phyloP scores from a whole-genome alignment of 177 flowering plant species.

The Vitis hybrid region DNA sequence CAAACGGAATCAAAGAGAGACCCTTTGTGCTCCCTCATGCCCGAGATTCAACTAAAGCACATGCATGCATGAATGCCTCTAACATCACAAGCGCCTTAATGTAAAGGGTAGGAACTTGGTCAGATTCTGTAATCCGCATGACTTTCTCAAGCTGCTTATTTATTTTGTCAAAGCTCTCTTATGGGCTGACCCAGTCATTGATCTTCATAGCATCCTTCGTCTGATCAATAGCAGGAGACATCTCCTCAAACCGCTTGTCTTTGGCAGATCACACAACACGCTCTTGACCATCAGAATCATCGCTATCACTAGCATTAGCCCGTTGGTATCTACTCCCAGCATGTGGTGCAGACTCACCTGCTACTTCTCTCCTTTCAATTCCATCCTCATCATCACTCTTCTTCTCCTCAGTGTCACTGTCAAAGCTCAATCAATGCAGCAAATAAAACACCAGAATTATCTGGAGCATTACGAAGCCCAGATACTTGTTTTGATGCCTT shows the following conservation, averaged over 20 bases:
- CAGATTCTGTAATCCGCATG: conserved; percentile 73
- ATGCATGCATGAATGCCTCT: conserved; percentile 32
- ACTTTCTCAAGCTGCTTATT: conserved; percentile 93
- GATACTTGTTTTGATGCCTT: no score
- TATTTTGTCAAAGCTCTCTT: conserved; percentile 77
- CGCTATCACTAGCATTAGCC: conserved; percentile 51
- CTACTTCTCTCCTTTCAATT: no score
- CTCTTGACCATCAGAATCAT: conserved; percentile 45
- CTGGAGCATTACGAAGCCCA: no score
- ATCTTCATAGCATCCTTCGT: conserved; percentile 91
- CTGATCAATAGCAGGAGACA: conserved; percentile 71
- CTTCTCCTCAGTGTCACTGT: no score
- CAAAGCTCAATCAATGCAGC: no score
- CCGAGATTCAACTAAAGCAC: no score
- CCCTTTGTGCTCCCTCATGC: no score
- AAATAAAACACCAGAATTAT: no score
- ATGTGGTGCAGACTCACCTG: no score
- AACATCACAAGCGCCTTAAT: conserved; percentile 75
- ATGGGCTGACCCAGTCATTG: conserved; percentile 90
- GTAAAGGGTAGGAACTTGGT: conserved; percentile 59
- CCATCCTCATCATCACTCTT: no score
- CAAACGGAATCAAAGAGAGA: no score
- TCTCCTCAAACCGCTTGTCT: conserved; percentile 84
- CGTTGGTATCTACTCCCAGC: conserved; percentile 30
- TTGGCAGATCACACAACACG: conserved; percentile 78